Evolutionary conservation across 2,329 filamentous ascomycete genomes (phyloP), one percentile per base, ranked within the genome.

Genomic region (Metarhizium guizhouense): DNA sequence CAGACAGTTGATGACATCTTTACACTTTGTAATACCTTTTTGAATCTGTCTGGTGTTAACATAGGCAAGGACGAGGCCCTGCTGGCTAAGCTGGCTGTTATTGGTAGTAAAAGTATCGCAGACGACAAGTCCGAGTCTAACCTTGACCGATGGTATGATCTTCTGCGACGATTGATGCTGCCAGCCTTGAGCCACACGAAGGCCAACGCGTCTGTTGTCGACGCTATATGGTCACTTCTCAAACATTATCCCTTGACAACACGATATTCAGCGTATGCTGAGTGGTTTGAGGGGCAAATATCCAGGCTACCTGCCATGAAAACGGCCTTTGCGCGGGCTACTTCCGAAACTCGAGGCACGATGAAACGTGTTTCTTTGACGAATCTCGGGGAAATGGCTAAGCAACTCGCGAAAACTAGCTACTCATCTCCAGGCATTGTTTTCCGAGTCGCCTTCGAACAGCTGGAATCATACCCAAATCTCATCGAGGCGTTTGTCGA

Each of bases 401-500:
- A 92, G 66, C 84, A 86, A 42, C 79, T 99, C 34, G 92, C 93
- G 8, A 97, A 96, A 71, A 88, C 92, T n/a, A 91, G 92, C 30
- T 88, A 90, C 64, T 86, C 90, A 1, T 94, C 90, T 47, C 95
- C 94, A 1, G 93, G 93, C 30, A 81, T 96, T 56, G 92, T 97
- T 29, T 96, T 96, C 74, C 85, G 85, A 64, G 88, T 93, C 56
- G 90, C 92, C 6, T 83, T 99, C 56, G 86, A 86, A 59, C 92
- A 96, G 69, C 90, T 96, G 57, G 92, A 99, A 70, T 86, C 88
- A 0, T 99, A 99, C 68, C 88, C 88, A 67, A 99, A 97, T 67
- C 80, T 99, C 58, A 96, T 96, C 56, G 90, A 96, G 59, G 90
- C 90, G 5, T 90, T 99, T 58, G 92, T 97, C 14, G 91, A 96